Evolutionary conservation across 139 green algal genomes (phyloP).

Genomic region (Raphidocelis subcapitata): DNA sequence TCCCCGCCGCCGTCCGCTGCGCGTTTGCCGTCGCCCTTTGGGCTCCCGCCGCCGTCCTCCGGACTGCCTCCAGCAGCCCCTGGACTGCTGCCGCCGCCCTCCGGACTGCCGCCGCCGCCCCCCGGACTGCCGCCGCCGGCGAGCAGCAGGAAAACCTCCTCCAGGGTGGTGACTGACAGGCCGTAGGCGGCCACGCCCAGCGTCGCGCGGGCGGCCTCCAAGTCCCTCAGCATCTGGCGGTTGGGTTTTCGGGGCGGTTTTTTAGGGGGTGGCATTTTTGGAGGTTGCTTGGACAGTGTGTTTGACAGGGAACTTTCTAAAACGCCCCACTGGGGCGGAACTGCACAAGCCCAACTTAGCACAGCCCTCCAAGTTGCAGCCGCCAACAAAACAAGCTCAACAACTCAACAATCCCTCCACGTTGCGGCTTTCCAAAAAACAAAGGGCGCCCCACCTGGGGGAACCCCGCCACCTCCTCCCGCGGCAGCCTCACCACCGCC

Average conservation of each 20-base stretch:
- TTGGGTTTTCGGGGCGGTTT: too few species aligned
- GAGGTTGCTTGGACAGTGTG: too few species aligned
- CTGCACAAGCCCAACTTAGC: too few species aligned
- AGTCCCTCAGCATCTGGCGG: constrained; percentile 30
- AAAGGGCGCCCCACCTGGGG: constrained; percentile 28
- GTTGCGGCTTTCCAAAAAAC: not conserved
- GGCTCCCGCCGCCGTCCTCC: not conserved
- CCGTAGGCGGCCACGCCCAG: constrained; percentile 59
- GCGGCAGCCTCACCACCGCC: constrained; percentile 50
- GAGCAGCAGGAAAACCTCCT: constrained; percentile 60
- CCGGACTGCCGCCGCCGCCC: not conserved
- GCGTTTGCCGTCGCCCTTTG: too few species aligned
- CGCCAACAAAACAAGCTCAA: constrained; percentile 3
- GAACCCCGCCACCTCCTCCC: constrained; percentile 37
- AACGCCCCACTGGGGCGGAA: too few species aligned
- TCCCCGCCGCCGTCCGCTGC: too few species aligned
- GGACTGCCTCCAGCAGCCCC: not conserved
- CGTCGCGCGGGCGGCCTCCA: constrained; percentile 31
- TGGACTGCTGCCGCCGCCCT: not conserved
- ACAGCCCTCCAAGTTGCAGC: too few species aligned
- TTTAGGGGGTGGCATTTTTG: too few species aligned
- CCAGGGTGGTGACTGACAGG: constrained; percentile 72
- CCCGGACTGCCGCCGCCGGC: not conserved
- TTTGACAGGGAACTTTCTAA: too few species aligned
- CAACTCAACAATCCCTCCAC: not conserved